Conservation (phyloP, 2,329 filamentous ascomycete species). For the Trichoderma gracile region DNA sequence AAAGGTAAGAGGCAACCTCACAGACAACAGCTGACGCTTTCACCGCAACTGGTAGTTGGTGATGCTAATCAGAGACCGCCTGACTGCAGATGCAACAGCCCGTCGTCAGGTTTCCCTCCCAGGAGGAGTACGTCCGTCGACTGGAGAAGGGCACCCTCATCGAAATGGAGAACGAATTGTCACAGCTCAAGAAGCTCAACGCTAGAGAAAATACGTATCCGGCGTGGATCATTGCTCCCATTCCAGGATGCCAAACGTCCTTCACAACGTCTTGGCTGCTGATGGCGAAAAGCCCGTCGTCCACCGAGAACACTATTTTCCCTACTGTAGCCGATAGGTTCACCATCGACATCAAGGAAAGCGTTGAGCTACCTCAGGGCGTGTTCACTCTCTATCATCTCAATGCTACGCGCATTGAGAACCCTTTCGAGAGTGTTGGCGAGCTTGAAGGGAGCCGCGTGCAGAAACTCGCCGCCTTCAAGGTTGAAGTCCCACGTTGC, state of each 20-base stretch:
- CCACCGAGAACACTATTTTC: slow-evolving; percentile 31
- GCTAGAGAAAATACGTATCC: slow-evolving; percentile 29
- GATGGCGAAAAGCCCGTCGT: slow-evolving; percentile 34
- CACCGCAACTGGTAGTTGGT: too few species aligned
- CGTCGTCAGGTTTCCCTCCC: slow-evolving; percentile 30
- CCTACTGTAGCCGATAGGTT: slow-evolving; percentile 36
- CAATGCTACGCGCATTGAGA: slow-evolving; percentile 33
- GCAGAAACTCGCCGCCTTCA: slow-evolving; percentile 37
- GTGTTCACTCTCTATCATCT: slow-evolving; percentile 34
- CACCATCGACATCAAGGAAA: slow-evolving; percentile 33
- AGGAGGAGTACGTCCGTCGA: slow-evolving; percentile 31
- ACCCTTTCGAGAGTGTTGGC: slow-evolving; percentile 36
- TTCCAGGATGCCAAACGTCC: slow-evolving; percentile 34
- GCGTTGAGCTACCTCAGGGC: slow-evolving; percentile 29
- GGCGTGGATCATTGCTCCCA: slow-evolving; percentile 37
- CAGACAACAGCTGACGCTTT: neutral
- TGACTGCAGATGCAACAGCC: slow-evolving; percentile 12
- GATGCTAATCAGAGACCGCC: neutral
- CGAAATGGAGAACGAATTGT: slow-evolving; percentile 39
- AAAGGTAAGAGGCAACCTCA: neutral
- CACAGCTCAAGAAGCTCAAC: slow-evolving; percentile 34
- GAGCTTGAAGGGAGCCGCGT: slow-evolving; percentile 5
- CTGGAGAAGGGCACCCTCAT: slow-evolving; percentile 36
- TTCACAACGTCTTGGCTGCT: slow-evolving; percentile 40
- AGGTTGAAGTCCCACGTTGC: slow-evolving; percentile 39